Percentiles rank a stretch among this genome's conserved stretches.
Conservation (phyloP, 129 eudicot genomes). For the Gnaphalium uliginosum region DNA sequence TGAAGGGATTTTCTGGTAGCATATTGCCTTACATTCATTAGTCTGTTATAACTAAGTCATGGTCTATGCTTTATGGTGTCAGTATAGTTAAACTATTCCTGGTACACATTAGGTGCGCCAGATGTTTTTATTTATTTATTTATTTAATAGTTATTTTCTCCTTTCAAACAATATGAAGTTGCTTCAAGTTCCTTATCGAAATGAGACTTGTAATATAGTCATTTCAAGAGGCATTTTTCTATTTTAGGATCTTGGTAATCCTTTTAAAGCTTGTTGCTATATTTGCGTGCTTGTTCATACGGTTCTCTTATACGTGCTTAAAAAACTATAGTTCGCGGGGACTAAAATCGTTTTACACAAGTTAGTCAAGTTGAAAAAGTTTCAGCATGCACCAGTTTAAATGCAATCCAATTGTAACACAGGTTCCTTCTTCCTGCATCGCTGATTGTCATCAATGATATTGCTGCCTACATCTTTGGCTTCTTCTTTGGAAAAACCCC, state of each 20-base stretch:
- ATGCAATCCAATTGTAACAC: conserved; percentile 33
- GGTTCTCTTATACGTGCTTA: conserved; percentile 3
- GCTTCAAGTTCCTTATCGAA: not conserved
- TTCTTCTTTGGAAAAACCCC: conserved; percentile 98
- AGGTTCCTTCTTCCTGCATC: conserved; percentile 99
- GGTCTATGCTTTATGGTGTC: not conserved
- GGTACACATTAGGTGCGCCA: conserved; percentile 7
- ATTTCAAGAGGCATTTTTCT: not conserved
- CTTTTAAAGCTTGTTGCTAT: conserved; percentile 1
- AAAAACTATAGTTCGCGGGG: not conserved
- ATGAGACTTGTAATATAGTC: not conserved
- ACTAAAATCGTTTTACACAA: not conserved
- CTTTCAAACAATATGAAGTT: not conserved
- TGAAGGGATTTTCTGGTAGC: conserved; percentile 92
- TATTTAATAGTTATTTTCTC: not conserved
- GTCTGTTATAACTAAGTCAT: not conserved
- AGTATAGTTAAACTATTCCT: not conserved
- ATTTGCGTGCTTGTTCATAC: not conserved
- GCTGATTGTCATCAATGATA: conserved; percentile 86
- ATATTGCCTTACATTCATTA: not conserved
- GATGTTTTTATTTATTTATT: not conserved
- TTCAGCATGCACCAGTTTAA: conserved; percentile 22
- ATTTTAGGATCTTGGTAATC: not conserved
- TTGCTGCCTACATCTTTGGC: conserved; percentile 91
- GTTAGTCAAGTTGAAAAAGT: not conserved